phyloP scores from a whole-genome alignment of 1,284 basidiomycete species.

The Boletellus sp. region DNA sequence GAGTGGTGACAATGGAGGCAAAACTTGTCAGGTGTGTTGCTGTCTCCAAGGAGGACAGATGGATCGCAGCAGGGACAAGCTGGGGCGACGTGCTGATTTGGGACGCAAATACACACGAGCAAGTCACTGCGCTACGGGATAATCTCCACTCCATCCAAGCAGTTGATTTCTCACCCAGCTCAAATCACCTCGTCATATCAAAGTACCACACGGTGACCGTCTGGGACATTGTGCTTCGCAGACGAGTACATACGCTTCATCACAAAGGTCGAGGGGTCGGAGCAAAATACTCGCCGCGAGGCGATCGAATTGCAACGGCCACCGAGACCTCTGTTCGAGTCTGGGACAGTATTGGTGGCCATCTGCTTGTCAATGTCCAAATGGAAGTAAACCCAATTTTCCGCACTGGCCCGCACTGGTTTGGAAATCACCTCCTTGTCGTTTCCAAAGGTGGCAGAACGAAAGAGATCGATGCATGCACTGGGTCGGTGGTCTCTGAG shows the following conservation, averaged over 20 bases:
- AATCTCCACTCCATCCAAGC: too few relatives aligned
- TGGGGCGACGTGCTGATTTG: not conserved
- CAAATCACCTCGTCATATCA: constrained; percentile 6
- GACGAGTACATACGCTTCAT: not conserved
- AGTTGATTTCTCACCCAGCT: constrained; percentile 14
- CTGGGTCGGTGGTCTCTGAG: not conserved
- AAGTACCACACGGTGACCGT: not conserved
- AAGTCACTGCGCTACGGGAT: not conserved
- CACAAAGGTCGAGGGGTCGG: not conserved
- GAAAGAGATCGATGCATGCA: not conserved
- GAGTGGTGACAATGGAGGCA: too few relatives aligned
- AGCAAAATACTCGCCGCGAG: not conserved
- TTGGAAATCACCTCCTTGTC: not conserved
- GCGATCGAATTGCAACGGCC: not conserved
- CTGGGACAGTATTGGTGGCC: not conserved
- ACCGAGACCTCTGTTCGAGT: not conserved
- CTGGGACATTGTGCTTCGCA: not conserved
- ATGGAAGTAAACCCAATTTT: too few relatives aligned
- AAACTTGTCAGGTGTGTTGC: not conserved
- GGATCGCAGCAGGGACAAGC: constrained; percentile 9
- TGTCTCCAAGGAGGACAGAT: constrained; percentile 3
- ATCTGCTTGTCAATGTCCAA: not conserved
- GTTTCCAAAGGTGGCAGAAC: not conserved
- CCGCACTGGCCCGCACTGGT: constrained; percentile 3
- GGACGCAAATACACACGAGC: not conserved